Base-by-base conservation (phyloP, 1,139 yeast species). In the Starmera stellimalicola region DNA sequence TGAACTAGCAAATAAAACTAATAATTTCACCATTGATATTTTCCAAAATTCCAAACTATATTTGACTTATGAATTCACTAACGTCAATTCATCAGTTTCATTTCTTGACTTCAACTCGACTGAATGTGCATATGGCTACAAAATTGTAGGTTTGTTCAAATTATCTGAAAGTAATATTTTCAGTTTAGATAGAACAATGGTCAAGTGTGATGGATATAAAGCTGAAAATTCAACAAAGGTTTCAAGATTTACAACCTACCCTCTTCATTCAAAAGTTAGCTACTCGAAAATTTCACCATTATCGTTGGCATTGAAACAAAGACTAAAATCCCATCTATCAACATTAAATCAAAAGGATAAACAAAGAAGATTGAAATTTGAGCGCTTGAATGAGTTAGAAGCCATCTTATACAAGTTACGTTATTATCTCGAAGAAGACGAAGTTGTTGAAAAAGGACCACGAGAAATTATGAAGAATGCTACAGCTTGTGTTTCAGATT, bases 361-460 rank as follows among this genome's bases (percentile, higher is more conserved):
- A 12, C 65, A 60, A 32, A 63, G 73, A 39, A 54, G 60, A 23
- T 56, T 61, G 34, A 53, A 70, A 16, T 77, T 75, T 32, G 69
- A 68, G 36, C 50, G 62, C 22, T 64, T 65, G 44, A 80, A 80
- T 47, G 48, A 60, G 18, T 61, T 79, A 30, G 91, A 80, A 53
- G 65, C 72, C 12, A 56, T 64, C 14, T 58, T 81, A 37, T 80
- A 80, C 51, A 68, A 63, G 33, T 60, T 78, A 22, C 69, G 87
- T 39, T 57, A 68, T 7, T 63, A 56, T 33, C 47, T 78, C 19
- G 77, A 73, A 11, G 69, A 66, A 26, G 65, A 73, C 26, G 70
- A 67, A 26, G 55, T 54, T 2, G 41, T 62, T 7, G 48, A 49
- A 7, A 55, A 54, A 18, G 61, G 60, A 2, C 63, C 66, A 8